Base-by-base conservation (phyloP, 2,329 filamentous ascomycete species). In the Periglandula ipomoeae region DNA sequence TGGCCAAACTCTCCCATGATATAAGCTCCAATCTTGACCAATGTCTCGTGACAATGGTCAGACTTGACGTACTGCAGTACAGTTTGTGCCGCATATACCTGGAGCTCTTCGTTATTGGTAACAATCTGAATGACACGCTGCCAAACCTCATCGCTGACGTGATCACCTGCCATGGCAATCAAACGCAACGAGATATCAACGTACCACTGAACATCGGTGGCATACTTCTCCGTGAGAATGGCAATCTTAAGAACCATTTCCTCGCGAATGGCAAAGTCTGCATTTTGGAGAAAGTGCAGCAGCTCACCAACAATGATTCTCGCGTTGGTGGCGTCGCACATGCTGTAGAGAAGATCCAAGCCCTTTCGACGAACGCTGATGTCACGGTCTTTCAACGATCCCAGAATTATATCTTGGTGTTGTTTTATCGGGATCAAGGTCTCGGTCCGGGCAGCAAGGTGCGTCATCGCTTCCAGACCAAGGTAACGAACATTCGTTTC, bases 231-330 rank as follows among this genome's bases (percentile, higher is more conserved):
- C 0, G 94, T 97, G 55, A 98, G 69, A 61, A 98, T 98, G 46
- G 93, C 93, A 67, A 98, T 95, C 71, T 98, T 98, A 54, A 98
- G 75, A 4, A 97, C 93, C 93, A 98, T 98, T 67, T 98, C 93
- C 70, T 98, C 94, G 54, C 94, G 82, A 59, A 98, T 96, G 5
- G 91, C 91, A 66, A 95, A 98, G 66, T 98, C 93, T 43, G 93
- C 93, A 49, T 89, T 95, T 61, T 96, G 91, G 8, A 98, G 78
- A 66, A 96, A 97, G 57, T 91, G 88, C 47, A 98, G 71, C 45
- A 98, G 81, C 70, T 98, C 93, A 52, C 87, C 85, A 35, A 98
- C 93, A 56, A 98, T 95, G 9, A 88, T 84, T 55, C 88, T 86
- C 7, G 93, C 89, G 66, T 98, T 98, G n/a, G 84, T 84, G 30